Evolutionary conservation across 1,139 yeast species (phyloP), one percentile per base, ranked within the genome.

Genomic region (Pichia sp.): DNA sequence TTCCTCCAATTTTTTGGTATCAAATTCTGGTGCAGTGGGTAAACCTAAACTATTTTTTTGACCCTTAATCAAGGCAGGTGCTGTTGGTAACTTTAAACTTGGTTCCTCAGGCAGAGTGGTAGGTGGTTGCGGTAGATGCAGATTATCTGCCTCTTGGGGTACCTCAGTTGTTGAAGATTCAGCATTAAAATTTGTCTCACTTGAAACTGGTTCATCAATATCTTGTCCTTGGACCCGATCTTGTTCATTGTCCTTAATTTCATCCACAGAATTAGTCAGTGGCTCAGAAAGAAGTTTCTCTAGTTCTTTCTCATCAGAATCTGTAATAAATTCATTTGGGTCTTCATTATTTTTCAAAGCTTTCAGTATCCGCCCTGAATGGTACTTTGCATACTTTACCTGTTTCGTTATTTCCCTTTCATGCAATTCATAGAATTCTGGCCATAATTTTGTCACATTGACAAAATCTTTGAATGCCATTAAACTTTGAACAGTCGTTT

Each of bases 311-410:
- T 56, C 60, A 31, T 54, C 60, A 20, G 52, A 58, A 4, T 63
- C 65, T 0, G 64, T 53, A 10, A 52, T 52, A 48, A 61, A 69
- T 24, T 66, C 72, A 51, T 77, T 77, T 2, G 83, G 82, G 52
- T 77, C 78, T 21, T 64, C 65, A 1, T 74, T 75, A 2, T 54
- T 52, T 44, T 65, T 71, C 31, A 61, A 46, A 0, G 74, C 67
- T 43, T 67, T 71, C 30, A 75, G 53, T 31, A 77, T 77, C 33
- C 81, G 58, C 11, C 76, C 67, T 4, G 80, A 77, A 47, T 77
- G 82, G 51, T 62, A 77, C 54, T 77, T 77, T 9, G 79, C 69
- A 51, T 72, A 77, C 55, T 72, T 74, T 36, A 67, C 62, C 53
- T 71, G 72, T 39, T 68, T 59, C 6, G 44, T 48, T 14, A 67